These are phyloP conservation scores for Hansenula lynferdii DNA, from an alignment of 1,139 yeast species.

Conservation along the genomic window DNA sequence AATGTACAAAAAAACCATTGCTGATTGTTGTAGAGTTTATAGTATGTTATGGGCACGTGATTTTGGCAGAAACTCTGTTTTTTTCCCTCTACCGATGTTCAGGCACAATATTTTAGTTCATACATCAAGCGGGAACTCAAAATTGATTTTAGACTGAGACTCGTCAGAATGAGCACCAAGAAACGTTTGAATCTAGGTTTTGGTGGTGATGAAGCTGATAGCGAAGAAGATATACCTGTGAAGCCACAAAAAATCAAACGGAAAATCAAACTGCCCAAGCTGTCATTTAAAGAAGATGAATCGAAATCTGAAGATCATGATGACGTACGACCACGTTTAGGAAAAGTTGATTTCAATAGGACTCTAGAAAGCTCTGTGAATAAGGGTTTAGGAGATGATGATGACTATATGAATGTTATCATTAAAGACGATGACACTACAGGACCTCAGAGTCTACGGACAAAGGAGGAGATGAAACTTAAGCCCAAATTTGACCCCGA, in stretches of 20 bases:
- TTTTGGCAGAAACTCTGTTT: too few species aligned
- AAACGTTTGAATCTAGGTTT: constrained; percentile 21
- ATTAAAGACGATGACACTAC: constrained; percentile 10
- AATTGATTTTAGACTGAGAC: constrained; percentile 2
- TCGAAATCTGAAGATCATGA: constrained; percentile 14
- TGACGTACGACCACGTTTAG: constrained; percentile 12
- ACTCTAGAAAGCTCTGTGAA: not conserved
- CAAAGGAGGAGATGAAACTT: not conserved
- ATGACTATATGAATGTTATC: constrained; percentile 15
- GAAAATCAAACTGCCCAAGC: constrained; percentile 9
- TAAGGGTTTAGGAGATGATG: not conserved
- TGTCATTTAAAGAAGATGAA: constrained; percentile 6
- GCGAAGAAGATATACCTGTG: not conserved
- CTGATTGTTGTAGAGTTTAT: too few species aligned
- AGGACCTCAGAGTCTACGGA: constrained; percentile 5
- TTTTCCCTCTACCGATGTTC: too few species aligned
- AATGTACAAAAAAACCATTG: too few species aligned
- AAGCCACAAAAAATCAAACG: not conserved
- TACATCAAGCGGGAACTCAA: not conserved
- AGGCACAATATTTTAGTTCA: not conserved
- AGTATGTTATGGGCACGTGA: too few species aligned
- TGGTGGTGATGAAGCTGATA: not conserved
- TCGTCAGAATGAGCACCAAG: constrained; percentile 4
- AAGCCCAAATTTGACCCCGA: not conserved
- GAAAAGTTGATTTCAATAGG: constrained; percentile 1